These are phyloP conservation scores for Penicillium manginii DNA, from an alignment of 495 filamentous ascomycete species.

Conservation along the genomic window DNA sequence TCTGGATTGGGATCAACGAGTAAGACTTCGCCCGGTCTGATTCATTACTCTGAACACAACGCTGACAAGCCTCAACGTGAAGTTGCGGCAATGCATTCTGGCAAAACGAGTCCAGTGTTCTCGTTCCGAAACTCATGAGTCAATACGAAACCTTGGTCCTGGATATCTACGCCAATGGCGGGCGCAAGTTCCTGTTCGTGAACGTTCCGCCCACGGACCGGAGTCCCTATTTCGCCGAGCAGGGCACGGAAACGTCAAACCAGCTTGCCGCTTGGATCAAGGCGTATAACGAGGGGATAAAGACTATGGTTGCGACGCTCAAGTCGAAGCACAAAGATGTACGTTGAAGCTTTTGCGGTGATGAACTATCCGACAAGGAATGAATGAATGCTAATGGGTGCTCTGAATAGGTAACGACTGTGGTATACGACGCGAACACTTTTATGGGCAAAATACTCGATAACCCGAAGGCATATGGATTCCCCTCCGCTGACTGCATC, in stretches of 20 bases:
- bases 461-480: slow-evolving; percentile 48
- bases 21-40: slow-evolving; percentile 8
- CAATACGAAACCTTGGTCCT: slow-evolving; percentile 59
- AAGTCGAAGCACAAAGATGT: slow-evolving; percentile 30
- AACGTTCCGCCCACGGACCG: slow-evolving; percentile 75
- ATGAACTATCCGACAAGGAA: not conserved
- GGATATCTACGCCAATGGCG: slow-evolving; percentile 64
- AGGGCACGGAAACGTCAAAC: slow-evolving; percentile 28
- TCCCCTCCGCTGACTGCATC: slow-evolving; percentile 35
- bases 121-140: slow-evolving; percentile 59
- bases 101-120: slow-evolving; percentile 38
- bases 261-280: slow-evolving; percentile 35
- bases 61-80: too few species aligned
- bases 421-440: slow-evolving; percentile 38
- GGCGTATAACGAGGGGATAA: slow-evolving; percentile 34
- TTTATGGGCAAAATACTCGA: slow-evolving; percentile 59
- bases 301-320: slow-evolving; percentile 32
- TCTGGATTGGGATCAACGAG: slow-evolving; percentile 85
- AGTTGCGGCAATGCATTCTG: slow-evolving; percentile 66
- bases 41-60: too few species aligned
- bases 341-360: slow-evolving; percentile 1
- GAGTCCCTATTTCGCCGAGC: slow-evolving; percentile 53
- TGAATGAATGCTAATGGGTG: not conserved
- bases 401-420: slow-evolving; percentile 22
- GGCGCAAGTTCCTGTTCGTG: slow-evolving; percentile 75